Conservation (phyloP, 2,329 filamentous ascomycete genomes). For the Penicillium fuscoglaucum region DNA sequence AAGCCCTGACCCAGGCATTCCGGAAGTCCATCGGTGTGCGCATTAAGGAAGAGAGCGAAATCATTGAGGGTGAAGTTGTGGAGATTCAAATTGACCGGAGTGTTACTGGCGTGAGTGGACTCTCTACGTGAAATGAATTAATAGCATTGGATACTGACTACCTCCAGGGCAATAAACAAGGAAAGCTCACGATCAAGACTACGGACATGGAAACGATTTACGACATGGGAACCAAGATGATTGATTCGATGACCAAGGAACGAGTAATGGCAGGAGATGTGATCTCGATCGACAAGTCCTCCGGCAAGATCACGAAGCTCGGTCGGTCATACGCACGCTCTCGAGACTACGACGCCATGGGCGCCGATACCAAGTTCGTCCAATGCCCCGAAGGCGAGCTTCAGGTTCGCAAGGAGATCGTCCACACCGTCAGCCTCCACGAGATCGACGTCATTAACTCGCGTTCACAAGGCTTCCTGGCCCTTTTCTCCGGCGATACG, state of each 20-base stretch:
- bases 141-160: conserved; percentile 7
- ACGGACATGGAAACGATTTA: conserved; percentile 99
- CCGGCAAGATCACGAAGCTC: conserved; percentile 95
- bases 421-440: conserved; percentile 94
- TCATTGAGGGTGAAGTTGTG: conserved; percentile 98
- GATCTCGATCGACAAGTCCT: conserved; percentile 97
- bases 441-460: conserved; percentile 99
- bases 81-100: conserved; percentile 98
- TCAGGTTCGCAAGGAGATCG: conserved; percentile 93
- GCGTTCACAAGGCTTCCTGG: conserved; percentile 94
- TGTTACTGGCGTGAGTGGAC: conserved; percentile 71
- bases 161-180: conserved; percentile 83
- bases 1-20: conserved; percentile 97
- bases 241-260: conserved; percentile 99
- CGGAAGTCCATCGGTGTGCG: conserved; percentile 96
- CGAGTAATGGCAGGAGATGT: conserved; percentile 98
- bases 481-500: conserved; percentile 95
- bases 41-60: conserved; percentile 98
- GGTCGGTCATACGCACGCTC: conserved; percentile 92
- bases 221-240: conserved; percentile 99
- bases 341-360: conserved; percentile 98
- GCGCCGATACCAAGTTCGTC: conserved; percentile 95
- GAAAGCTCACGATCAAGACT: conserved; percentile 98
- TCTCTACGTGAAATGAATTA: not conserved
- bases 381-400: conserved; percentile 97